phyloP scores from a whole-genome alignment of 306 rosid genomes.

The Cicer judaicum region DNA sequence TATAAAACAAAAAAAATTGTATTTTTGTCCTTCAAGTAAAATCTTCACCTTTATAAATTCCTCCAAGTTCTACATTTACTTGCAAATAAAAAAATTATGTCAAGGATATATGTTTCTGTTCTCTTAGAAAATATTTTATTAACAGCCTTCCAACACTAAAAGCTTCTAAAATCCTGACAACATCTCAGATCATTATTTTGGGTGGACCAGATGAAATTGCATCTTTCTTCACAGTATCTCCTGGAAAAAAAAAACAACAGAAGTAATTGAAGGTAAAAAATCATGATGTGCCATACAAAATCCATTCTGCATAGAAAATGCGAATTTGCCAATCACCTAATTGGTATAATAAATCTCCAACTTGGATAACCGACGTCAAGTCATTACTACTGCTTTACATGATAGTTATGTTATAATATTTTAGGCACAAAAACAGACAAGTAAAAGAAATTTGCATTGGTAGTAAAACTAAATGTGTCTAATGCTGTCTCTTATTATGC shows the following conservation, averaged over 20 bases:
- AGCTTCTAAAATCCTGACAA: slow-evolving; percentile 27
- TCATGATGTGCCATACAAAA: background rate
- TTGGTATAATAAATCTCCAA: slow-evolving; percentile 10
- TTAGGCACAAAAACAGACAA: slow-evolving; percentile 32
- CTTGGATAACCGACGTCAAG: slow-evolving; percentile 6
- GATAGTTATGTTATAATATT: slow-evolving; percentile 5
- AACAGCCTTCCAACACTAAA: slow-evolving; percentile 26
- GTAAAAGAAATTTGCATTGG: slow-evolving; percentile 20
- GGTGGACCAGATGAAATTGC: slow-evolving; percentile 44
- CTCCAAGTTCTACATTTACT: slow-evolving; percentile 25
- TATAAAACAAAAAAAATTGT: background rate
- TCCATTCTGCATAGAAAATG: slow-evolving; percentile 10
- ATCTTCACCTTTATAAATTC: slow-evolving; percentile 9
- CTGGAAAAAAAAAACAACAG: slow-evolving; percentile 49
- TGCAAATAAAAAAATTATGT: slow-evolving; percentile 27
- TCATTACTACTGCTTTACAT: slow-evolving; percentile 31
- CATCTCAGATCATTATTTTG: slow-evolving; percentile 53
- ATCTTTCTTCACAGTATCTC: slow-evolving; percentile 52
- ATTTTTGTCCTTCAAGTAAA: background rate
- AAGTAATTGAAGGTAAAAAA: slow-evolving; percentile 19
- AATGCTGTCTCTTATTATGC: slow-evolving; percentile 1
- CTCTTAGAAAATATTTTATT: slow-evolving; percentile 37
- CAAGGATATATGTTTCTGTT: slow-evolving; percentile 23
- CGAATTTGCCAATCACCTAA: background rate
- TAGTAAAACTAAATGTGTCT: slow-evolving; percentile 24